These are phyloP conservation scores for Coemansia asiatica DNA, from an alignment of 192 early-diverging fungal species.

Conservation along the genomic window DNA sequence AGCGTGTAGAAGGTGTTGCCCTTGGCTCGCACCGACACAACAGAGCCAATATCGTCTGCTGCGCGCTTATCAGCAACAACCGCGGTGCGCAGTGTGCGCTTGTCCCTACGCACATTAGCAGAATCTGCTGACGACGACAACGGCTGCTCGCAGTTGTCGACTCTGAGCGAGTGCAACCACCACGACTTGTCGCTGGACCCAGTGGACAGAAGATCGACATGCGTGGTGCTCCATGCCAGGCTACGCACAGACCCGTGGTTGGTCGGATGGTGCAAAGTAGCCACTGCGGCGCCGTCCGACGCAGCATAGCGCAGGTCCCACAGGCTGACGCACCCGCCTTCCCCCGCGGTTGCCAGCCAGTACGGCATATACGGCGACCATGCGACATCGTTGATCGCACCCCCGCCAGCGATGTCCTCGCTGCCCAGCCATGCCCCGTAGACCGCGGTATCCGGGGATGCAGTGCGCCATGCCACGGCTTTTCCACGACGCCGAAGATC, in stretches of 20 bases:
- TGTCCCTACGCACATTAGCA: neutral
- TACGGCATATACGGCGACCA: conserved; percentile 78
- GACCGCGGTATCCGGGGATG: neutral
- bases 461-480: conserved; percentile 59
- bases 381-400: conserved; percentile 55
- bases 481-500: conserved; percentile 54
- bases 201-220: conserved; percentile 63
- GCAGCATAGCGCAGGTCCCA: conserved; percentile 71
- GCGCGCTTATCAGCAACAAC: conserved; percentile 35
- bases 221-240: conserved; percentile 68
- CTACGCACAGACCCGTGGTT: conserved; percentile 28
- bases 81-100: neutral
- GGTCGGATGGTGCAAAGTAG: conserved; percentile 31
- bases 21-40: conserved; percentile 30
- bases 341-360: conserved; percentile 69
- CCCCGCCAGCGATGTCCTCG: neutral
- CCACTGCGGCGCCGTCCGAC: conserved; percentile 37
- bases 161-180: conserved; percentile 58
- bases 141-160: neutral
- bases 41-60: conserved; percentile 47
- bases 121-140: neutral
- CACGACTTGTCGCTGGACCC: conserved; percentile 60
- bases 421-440: conserved; percentile 10
- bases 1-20: conserved; percentile 43
- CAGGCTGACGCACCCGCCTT: conserved; percentile 60